Evolutionary conservation across 352 stramenopile species (phyloP).

Genomic region (Globisporangium uncinulatum): DNA sequence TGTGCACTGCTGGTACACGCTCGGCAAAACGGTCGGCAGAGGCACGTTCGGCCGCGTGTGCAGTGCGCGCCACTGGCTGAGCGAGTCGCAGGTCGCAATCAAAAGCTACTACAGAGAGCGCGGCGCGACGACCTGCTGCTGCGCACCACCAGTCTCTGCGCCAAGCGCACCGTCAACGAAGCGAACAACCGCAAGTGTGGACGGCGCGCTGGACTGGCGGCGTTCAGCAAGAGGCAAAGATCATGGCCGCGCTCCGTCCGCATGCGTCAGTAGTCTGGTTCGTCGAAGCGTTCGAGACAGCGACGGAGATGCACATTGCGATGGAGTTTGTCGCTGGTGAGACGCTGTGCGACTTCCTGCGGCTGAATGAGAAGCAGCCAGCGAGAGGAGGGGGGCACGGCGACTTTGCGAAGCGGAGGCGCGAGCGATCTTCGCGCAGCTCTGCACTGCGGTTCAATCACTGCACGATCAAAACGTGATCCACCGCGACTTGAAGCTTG

Average conservation of each 20-base stretch:
- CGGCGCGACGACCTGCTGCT: constrained; percentile 28
- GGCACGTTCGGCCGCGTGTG: constrained; percentile 54
- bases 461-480: constrained; percentile 55
- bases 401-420: constrained; percentile 30
- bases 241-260: constrained; percentile 30
- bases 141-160: not conserved
- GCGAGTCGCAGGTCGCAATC: constrained; percentile 37
- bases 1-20: constrained; percentile 26
- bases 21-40: constrained; percentile 40
- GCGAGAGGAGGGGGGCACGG: constrained; percentile 12
- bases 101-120: constrained; percentile 56
- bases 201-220: constrained; percentile 48
- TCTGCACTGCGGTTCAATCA: constrained; percentile 40
- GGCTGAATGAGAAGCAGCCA: constrained; percentile 15
- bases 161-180: not conserved
- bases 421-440: constrained; percentile 33
- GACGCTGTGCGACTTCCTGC: constrained; percentile 35
- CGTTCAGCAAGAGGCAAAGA: constrained; percentile 47
- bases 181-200: not conserved
- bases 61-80: constrained; percentile 37
- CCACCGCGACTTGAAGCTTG: constrained; percentile 73
- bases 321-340: constrained; percentile 40
- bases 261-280: constrained; percentile 48
- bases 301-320: constrained; percentile 49
- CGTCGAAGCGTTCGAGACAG: constrained; percentile 53